Evolutionary conservation across 768 basidiomycete genomes (phyloP).

Genomic region (Inosperma sp.): DNA sequence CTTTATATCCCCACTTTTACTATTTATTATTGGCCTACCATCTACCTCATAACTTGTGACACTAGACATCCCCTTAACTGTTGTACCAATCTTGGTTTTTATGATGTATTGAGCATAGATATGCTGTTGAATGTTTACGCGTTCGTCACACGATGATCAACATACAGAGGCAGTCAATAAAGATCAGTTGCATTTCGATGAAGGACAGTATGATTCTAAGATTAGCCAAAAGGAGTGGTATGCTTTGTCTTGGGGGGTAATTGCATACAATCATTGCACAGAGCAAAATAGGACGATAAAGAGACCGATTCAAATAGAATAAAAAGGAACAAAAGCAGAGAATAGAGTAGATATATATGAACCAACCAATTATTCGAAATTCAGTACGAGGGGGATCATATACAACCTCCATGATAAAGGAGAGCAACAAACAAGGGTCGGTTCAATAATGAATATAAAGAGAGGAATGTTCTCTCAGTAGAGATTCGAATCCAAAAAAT

Average conservation of each 20-base stretch:
- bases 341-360: constrained; percentile 28
- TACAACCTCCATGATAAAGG: not conserved
- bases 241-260: constrained; percentile 23
- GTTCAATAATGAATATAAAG: not conserved
- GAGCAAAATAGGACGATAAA: constrained; percentile 15
- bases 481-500: constrained; percentile 6
- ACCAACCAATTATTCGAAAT: constrained; percentile 14
- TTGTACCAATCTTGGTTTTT: too few species aligned
- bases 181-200: not conserved
- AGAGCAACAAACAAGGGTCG: not conserved
- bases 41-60: too few species aligned
- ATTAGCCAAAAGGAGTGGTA: constrained; percentile 27
- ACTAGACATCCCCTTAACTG: too few species aligned
- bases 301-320: not conserved
- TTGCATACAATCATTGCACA: constrained; percentile 27
- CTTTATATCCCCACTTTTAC: too few species aligned
- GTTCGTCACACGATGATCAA: too few species aligned
- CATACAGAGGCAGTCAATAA: too few species aligned
- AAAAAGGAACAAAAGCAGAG: constrained; percentile 17
- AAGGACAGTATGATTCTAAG: not conserved
- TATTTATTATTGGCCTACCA: too few species aligned
- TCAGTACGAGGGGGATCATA: constrained; percentile 29
- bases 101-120: too few species aligned
- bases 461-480: constrained; percentile 4
- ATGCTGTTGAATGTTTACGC: too few species aligned